These are phyloP conservation scores for Acacia pycnantha DNA, from an alignment of 331 rosid species.

Conservation along the genomic window DNA sequence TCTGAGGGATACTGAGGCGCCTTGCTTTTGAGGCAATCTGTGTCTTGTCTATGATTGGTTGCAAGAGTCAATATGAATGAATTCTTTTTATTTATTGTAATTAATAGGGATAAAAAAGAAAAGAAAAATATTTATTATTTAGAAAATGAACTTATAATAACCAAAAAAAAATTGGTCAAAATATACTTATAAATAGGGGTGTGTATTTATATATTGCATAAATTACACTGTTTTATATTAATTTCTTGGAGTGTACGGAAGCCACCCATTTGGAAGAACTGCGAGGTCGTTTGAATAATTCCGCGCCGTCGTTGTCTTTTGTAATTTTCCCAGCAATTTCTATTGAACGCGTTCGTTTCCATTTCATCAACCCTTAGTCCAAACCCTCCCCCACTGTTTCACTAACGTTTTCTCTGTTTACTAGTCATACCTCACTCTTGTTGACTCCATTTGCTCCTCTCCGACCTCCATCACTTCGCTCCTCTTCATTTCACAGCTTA, in stretches of 20 bases:
- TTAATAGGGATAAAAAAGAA: too few species aligned
- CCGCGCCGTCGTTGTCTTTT: constrained; percentile 10
- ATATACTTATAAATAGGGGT: too few species aligned
- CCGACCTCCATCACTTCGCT: background rate
- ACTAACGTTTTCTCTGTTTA: constrained; percentile 8
- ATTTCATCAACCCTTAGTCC: background rate
- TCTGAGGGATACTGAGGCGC: too few species aligned
- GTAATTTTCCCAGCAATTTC: background rate
- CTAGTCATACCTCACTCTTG: background rate
- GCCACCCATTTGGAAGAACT: background rate
- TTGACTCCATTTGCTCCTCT: background rate
- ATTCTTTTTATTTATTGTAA: too few species aligned
- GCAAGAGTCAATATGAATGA: too few species aligned
- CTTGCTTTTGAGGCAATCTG: too few species aligned
- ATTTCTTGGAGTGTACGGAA: background rate
- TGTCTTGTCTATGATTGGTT: too few species aligned
- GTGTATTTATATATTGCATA: background rate
- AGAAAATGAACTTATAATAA: too few species aligned
- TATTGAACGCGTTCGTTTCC: background rate
- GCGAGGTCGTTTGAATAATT: constrained; percentile 15
- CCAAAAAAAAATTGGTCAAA: too few species aligned
- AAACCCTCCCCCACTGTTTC: background rate
- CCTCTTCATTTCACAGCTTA: background rate
- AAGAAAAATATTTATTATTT: too few species aligned
- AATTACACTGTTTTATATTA: too few species aligned